Evolutionary conservation across 2,329 filamentous ascomycete genomes (phyloP), one percentile per base, ranked within the genome.

Genomic region (Lojkania enalia): DNA sequence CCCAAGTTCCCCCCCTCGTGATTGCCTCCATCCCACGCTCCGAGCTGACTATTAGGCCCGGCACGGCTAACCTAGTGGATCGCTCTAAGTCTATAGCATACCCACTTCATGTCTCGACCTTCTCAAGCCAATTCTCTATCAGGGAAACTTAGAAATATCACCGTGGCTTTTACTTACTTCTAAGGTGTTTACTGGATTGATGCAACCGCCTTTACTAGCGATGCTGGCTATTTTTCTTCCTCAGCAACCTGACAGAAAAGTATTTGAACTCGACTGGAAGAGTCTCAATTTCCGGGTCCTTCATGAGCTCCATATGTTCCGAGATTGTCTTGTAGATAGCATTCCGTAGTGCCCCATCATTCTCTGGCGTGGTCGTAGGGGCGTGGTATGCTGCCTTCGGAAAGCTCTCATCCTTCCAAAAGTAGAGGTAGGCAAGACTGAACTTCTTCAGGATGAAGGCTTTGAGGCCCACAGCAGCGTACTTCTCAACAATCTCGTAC

Each of bases 241-340:
- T 32, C 39, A 43, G 18, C 12, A 43, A 13, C n/a, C 40, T 32
- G n/a, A 29, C 20, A 19, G 40, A 30, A 13, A 43, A 18, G 6
- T 20, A 20, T 2, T 25, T 25, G 12, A 29, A 20, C 23, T 43
- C 40, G 3, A 12, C 18, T 23, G 36, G 16, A 3, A 43, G 15
- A 5, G 32, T 19, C 18, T 36, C 13, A 29, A 43, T 36, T 25
- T 36, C 40, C 13, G 30, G 12, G 14, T 43, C 36, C 19, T 25
- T 18, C 30, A 33, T 16, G 9, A 33, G 15, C 9, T 11, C 9
- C 15, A 33, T 7, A 16, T 33, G 30, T 15, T 11, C 30, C 7
- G 7, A 11, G 6, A 33, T 9, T 15, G 30, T 33, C 6, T 33
- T 16, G 9, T 9, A 33, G 30, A 33, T 15, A 16, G 16, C 16